phyloP scores from a whole-genome alignment of 192 early-diverging fungal genomes.

The Haplosporangium gracile region DNA sequence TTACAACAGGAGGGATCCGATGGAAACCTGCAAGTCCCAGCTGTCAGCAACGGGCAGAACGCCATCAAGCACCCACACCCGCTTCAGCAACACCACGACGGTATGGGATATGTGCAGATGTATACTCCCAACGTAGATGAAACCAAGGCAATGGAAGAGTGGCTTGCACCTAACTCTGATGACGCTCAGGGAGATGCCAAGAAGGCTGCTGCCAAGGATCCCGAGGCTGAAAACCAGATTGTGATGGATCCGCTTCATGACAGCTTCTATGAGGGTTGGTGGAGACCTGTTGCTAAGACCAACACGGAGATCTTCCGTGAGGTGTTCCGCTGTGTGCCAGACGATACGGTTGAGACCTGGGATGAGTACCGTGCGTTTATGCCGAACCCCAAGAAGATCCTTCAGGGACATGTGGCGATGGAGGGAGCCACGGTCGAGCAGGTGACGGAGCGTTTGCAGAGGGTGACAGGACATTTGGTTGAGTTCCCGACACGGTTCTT shows the following conservation, averaged over 20 bases:
- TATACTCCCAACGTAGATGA: constrained; percentile 28
- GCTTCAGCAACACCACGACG: constrained; percentile 9
- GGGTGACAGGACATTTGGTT: constrained; percentile 66
- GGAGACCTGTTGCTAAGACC: constrained; percentile 67
- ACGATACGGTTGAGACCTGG: constrained; percentile 76
- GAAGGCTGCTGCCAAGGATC: constrained; percentile 26
- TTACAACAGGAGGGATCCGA: neutral
- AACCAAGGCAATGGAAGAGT: constrained; percentile 7
- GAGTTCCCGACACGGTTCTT: constrained; percentile 65
- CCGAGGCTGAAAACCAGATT: constrained; percentile 46
- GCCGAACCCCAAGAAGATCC: constrained; percentile 58
- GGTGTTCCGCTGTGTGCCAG: constrained; percentile 88
- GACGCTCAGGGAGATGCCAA: constrained; percentile 9
- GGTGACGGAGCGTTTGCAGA: constrained; percentile 45
- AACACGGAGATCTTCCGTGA: constrained; percentile 82
- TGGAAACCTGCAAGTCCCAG: neutral
- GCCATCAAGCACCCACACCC: neutral
- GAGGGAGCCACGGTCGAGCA: constrained; percentile 41
- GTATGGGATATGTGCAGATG: constrained; percentile 14
- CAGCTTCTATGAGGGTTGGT: constrained; percentile 71
- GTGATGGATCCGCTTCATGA: constrained; percentile 81
- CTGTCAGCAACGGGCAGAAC: neutral
- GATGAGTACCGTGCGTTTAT: constrained; percentile 60
- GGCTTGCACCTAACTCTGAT: constrained; percentile 11
- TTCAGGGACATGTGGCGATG: constrained; percentile 66